Conservation (phyloP, 1,284 basidiomycete species). For the Baeospora myosura region DNA sequence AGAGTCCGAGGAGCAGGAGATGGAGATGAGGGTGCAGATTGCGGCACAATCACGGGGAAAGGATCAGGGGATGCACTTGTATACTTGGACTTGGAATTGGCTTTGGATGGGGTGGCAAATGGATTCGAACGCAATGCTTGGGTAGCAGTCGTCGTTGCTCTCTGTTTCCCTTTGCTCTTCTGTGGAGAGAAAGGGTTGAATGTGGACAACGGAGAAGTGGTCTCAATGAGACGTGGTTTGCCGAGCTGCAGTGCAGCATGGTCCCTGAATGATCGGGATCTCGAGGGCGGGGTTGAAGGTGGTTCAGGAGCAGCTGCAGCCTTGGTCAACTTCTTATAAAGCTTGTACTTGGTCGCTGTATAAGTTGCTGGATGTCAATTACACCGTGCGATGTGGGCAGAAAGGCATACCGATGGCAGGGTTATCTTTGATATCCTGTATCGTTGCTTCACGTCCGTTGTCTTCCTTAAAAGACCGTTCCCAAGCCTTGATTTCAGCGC, state of each 20-base stretch:
- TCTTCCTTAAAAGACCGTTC: conserved; percentile 65
- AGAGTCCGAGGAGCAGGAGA: conserved; percentile 13
- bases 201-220: conserved; percentile 40
- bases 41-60: conserved; percentile 32
- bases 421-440: conserved; percentile 72
- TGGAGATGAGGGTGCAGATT: conserved; percentile 20
- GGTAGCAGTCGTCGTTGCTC: conserved; percentile 12
- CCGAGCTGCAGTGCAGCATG: conserved; percentile 31
- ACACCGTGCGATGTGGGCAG: conserved; percentile 11
- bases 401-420: conserved; percentile 58
- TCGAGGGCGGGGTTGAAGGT: conserved; percentile 23
- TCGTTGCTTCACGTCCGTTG: conserved; percentile 58
- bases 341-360: conserved; percentile 73
- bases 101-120: conserved; percentile 48
- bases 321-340: conserved; percentile 75
- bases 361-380: conserved; percentile 18
- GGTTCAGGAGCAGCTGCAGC: conserved; percentile 15
- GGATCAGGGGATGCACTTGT: conserved; percentile 21
- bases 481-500: conserved; percentile 77
- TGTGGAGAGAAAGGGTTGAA: conserved; percentile 75
- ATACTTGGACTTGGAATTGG: conserved; percentile 21
- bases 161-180: conserved; percentile 45
- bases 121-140: conserved; percentile 32
- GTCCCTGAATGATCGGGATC: conserved; percentile 19
- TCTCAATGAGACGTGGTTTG: conserved; percentile 40